These are phyloP conservation scores for Daldinia decipiens DNA, from an alignment of 495 filamentous ascomycete species.

Conservation along the genomic window DNA sequence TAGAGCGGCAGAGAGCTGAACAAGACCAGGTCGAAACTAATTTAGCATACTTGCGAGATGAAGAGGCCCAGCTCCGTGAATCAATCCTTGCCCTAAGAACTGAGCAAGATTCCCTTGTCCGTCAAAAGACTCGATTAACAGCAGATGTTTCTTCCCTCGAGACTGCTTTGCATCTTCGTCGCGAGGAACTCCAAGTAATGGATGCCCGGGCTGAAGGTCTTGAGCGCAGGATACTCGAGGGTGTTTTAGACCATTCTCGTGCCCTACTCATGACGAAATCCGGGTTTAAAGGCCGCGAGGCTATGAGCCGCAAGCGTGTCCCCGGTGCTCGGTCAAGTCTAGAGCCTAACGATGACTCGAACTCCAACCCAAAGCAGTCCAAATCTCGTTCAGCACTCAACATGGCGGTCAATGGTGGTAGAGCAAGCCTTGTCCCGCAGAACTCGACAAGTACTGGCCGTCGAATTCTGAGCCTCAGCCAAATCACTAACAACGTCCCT, in stretches of 20 bases:
- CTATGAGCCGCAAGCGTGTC: constrained; percentile 80
- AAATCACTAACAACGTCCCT: constrained; percentile 81
- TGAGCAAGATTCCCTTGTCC: constrained; percentile 76
- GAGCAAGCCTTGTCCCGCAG: constrained; percentile 55
- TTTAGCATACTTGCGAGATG: constrained; percentile 68
- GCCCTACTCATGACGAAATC: constrained; percentile 78
- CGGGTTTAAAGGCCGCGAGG: constrained; percentile 54
- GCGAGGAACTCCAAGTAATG: constrained; percentile 90
- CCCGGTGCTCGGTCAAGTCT: constrained; percentile 58
- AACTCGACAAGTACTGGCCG: constrained; percentile 66
- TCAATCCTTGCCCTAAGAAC: constrained; percentile 59
- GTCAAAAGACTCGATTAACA: constrained; percentile 78
- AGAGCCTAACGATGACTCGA: constrained; percentile 37
- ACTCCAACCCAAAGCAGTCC: constrained; percentile 48
- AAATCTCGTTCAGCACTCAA: constrained; percentile 56
- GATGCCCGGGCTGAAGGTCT: constrained; percentile 85
- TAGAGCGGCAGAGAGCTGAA: constrained; percentile 81
- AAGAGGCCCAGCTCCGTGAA: constrained; percentile 55
- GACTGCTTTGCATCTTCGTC: constrained; percentile 85
- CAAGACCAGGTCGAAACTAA: constrained; percentile 81
- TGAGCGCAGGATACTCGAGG: constrained; percentile 91
- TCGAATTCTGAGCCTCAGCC: constrained; percentile 86
- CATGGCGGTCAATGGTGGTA: constrained; percentile 56
- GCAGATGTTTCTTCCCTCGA: constrained; percentile 89
- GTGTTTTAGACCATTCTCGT: constrained; percentile 93